Evolutionary conservation across 1,284 basidiomycete species (phyloP).

Genomic region (Abortiporus biennis): DNA sequence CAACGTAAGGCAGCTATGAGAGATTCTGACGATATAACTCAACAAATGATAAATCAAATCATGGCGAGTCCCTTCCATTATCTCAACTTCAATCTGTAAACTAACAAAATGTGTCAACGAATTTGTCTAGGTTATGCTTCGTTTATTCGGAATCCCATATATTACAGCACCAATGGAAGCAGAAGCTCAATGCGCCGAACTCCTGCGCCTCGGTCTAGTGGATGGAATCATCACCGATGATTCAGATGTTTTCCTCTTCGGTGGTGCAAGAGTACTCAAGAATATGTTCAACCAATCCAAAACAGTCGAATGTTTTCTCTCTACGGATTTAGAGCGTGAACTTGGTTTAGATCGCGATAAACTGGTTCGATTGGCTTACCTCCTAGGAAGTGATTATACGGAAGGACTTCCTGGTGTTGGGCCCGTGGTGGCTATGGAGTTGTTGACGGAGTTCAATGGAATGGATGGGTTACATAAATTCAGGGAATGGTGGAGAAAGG

Average conservation of each 20-base stretch:
- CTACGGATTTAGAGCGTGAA: conserved; percentile 83
- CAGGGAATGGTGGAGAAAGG: conserved; percentile 91
- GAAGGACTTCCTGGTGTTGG: conserved; percentile 95
- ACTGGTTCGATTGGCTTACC: conserved; percentile 86
- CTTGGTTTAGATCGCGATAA: conserved; percentile 84
- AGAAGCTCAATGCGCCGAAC: conserved; percentile 96
- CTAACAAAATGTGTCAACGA: background rate
- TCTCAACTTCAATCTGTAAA: background rate
- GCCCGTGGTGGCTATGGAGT: conserved; percentile 94
- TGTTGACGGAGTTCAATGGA: conserved; percentile 87
- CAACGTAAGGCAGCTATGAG: conserved; percentile 87
- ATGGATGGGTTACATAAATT: conserved; percentile 81
- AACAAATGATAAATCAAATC: conserved; percentile 94
- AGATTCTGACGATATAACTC: conserved; percentile 92
- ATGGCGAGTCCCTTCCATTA: conserved; percentile 52
- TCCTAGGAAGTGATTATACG: conserved; percentile 96
- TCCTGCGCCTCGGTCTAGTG: conserved; percentile 81
- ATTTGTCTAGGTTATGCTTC: conserved; percentile 63
- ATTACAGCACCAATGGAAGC: conserved; percentile 99
- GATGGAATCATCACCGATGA: conserved; percentile 99
- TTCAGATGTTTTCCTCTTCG: conserved; percentile 98
- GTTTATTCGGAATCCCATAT: conserved; percentile 95
- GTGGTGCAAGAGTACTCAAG: conserved; percentile 89
- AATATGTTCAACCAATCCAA: conserved; percentile 99
- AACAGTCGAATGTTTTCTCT: conserved; percentile 93